Evolutionary conservation across 2,329 filamentous ascomycete genomes (phyloP), one percentile per base, ranked within the genome.

Genomic region (Diaporthe australafricana): DNA sequence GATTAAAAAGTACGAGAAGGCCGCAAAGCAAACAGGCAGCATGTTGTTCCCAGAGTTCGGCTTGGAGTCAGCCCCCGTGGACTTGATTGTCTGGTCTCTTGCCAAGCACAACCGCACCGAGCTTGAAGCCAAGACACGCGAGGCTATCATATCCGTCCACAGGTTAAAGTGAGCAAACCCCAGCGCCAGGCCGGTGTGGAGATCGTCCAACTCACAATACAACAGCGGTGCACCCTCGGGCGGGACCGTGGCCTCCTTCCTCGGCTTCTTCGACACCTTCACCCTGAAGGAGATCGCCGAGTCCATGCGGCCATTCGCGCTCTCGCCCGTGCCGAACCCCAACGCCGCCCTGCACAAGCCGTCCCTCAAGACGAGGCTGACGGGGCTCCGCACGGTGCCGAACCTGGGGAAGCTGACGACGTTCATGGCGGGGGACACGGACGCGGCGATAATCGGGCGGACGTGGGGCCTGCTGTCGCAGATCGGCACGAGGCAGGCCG

Each of bases 161-260:
- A 81, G 77, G 3, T 70, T 87, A 22, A 80, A 78, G 83, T 85
- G 74, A 60, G 83, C 74, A 14, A 20, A 2, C 2, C 17, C 8
- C 25, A 11, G 32, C 5, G 30, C 16, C 25, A 32, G 17, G 12
- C 16, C 20, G 5, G 12, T 20, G 3, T 3, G 11, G 66, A 75
- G 52, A 70, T 62, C 55, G 45, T 25, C 1, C n/a, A 12, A 16
- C 32, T 65, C 12, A 42, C 20, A 47, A 2, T 30, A 45, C n/a
- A n/a, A 78, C 69, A 89, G 86, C 55, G 79, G 82, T 32, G 76
- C 81, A 1, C 87, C 89, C 3, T 92, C 90, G 1, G 91, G 91
- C n/a, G 91, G 91, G 57, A 92, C 93, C 2, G 81, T 95, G 5
- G 86, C 89, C 42, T 95, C 94, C 0, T 83, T 91, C 5, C 80